Evolutionary conservation across 2,329 filamentous ascomycete species (phyloP).

Genomic region (Shiraia sp.): DNA sequence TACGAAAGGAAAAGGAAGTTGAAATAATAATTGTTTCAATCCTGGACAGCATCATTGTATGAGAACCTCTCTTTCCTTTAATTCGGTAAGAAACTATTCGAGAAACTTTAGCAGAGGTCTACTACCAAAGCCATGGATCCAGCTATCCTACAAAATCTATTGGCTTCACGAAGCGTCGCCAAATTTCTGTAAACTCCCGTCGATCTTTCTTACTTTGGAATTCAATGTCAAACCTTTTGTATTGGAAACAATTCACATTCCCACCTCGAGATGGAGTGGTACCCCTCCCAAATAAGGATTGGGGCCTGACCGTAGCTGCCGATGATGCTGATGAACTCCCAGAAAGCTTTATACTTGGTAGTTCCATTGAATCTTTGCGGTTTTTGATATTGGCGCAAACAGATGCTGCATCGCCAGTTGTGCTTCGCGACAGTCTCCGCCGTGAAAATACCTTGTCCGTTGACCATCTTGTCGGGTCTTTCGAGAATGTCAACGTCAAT

Average conservation of each 20-base stretch:
- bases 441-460: conserved; percentile 30
- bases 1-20: too few species aligned
- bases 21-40: too few species aligned
- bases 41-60: too few species aligned
- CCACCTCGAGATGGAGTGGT: conserved; percentile 1
- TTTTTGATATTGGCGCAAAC: conserved; percentile 6
- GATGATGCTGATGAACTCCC: conserved; percentile 20
- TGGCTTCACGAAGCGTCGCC: conserved; percentile 29
- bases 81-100: too few species aligned
- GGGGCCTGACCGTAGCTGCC: conserved; percentile 13
- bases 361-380: conserved; percentile 14
- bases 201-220: conserved; percentile 33
- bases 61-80: too few species aligned
- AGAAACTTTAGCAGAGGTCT: too few species aligned
- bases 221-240: conserved; percentile 31
- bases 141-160: too few species aligned
- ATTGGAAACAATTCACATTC: conserved; percentile 33
- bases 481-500: conserved; percentile 32
- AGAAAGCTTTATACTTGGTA: conserved; percentile 8
- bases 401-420: conserved; percentile 6
- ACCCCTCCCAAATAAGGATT: conserved; percentile 10
- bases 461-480: conserved; percentile 30
- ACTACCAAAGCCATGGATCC: too few species aligned
- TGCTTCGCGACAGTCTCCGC: conserved; percentile 17
- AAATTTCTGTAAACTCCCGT: conserved; percentile 31